Evolutionary conservation across 805 yeast species (phyloP).

Genomic region (Yarrowia yakushimensis): DNA sequence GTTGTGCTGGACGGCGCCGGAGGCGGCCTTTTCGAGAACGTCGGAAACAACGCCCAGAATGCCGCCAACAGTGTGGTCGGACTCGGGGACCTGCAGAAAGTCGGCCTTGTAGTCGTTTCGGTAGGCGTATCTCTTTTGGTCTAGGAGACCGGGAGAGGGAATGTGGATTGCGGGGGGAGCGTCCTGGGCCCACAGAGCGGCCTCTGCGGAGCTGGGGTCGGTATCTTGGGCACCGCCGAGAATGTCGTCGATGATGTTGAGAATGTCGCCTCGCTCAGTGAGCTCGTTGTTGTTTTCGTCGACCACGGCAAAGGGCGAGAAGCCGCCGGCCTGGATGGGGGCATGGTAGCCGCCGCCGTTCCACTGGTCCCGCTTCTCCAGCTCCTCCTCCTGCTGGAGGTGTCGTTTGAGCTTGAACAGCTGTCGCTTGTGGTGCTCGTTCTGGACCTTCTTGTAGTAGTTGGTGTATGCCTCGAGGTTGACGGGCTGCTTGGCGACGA

Average conservation of each 20-base stretch:
- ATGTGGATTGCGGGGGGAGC: constrained; percentile 16
- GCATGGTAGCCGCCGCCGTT: neutral
- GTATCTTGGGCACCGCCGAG: constrained; percentile 8
- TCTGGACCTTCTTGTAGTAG: constrained; percentile 23
- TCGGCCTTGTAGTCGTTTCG: constrained; percentile 26
- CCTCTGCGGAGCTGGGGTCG: neutral
- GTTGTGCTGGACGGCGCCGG: neutral
- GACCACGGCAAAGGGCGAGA: constrained; percentile 12
- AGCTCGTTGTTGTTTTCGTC: constrained; percentile 20
- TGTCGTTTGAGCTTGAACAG: constrained; percentile 23
- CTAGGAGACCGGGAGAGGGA: constrained; percentile 14
- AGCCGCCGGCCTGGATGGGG: neutral
- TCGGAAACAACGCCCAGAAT: constrained; percentile 14
- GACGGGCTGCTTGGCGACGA: constrained; percentile 11
- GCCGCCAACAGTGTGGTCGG: constrained; percentile 21
- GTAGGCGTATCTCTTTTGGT: constrained; percentile 20
- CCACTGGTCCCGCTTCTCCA: neutral
- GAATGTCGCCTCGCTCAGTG: constrained; percentile 22
- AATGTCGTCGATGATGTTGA: constrained; percentile 14
- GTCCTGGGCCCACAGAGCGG: constrained; percentile 11
- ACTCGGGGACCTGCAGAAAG: constrained; percentile 11
- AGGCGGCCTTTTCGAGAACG: constrained; percentile 11
- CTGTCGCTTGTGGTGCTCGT: constrained; percentile 23
- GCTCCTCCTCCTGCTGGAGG: constrained; percentile 14
- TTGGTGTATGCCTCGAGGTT: constrained; percentile 23